phyloP scores from a whole-genome alignment of 1,139 yeast species.

The Magnusiomyces sp. region DNA sequence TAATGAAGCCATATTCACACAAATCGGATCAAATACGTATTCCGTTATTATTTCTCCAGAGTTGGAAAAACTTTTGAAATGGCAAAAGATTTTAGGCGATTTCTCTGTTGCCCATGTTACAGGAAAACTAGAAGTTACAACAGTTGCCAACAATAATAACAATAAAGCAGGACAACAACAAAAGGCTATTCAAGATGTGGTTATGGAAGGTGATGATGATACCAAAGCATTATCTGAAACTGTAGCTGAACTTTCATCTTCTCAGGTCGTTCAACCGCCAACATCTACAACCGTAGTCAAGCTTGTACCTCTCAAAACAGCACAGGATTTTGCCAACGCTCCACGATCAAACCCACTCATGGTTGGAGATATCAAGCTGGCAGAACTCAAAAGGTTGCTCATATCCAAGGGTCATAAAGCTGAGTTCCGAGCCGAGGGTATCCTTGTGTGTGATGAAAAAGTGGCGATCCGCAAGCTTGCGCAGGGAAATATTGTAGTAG shows the following conservation, averaged over 20 bases:
- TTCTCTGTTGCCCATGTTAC: conserved; percentile 74
- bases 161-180: conserved; percentile 22
- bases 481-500: conserved; percentile 76
- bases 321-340: conserved; percentile 27
- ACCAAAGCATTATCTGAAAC: not conserved
- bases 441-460: conserved; percentile 71
- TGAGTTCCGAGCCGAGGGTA: conserved; percentile 90
- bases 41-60: conserved; percentile 56
- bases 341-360: conserved; percentile 43
- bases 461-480: conserved; percentile 69
- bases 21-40: conserved; percentile 8
- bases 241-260: not conserved
- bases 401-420: conserved; percentile 54
- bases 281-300: conserved; percentile 1
- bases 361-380: conserved; percentile 81
- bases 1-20: conserved; percentile 33
- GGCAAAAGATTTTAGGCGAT: conserved; percentile 82
- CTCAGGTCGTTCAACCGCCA: too few relatives aligned
- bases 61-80: conserved; percentile 52
- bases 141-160: not conserved
- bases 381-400: conserved; percentile 66
- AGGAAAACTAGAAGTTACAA: conserved; percentile 44
- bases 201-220: conserved; percentile 5
- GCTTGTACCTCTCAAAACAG: conserved; percentile 25
- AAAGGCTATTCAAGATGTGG: conserved; percentile 15